Evolutionary conservation across 2,329 filamentous ascomycete species (phyloP), one percentile per base, ranked within the genome.

Genomic region (Aureobasidium lini): DNA sequence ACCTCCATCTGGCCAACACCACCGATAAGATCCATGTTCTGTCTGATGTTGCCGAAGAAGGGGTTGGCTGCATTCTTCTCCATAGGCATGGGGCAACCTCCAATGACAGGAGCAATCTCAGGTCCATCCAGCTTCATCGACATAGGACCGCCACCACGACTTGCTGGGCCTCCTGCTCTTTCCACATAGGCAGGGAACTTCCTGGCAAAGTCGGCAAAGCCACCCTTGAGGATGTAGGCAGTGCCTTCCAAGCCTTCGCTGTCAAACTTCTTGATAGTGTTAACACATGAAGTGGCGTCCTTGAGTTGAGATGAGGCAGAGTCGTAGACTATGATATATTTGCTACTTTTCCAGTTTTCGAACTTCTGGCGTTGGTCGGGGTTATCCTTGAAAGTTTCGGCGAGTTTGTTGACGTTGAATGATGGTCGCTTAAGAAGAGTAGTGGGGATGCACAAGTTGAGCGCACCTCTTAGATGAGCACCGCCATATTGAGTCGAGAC

Each of bases 381-480:
- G 18, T 56, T 46, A 13, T 81, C 82, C 62, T 89, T 87, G 69
- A 99, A 95, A 0, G 90, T 96, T 62, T 92, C 88, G 64, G 89
- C 84, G 34, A 99, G 78, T 70, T 95, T 96, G 63, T 91, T 81
- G 11, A 95, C 82, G 66, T 93, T 93, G 73, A 95, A 97, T 0
- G 91, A 95, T 0, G 90, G 86, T 52, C 94, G 82, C 73, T 97
- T 97, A 16, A 99, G 76, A 13, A 99, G 77, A 0, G 93, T 97
- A 0, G 94, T 97, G 0, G 94, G 94, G 62, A 97, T 95, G 69
- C 94, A 97, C 5, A 99, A 78, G 69, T 95, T 97, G 34, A 99
- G 75, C 0, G 93, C 90, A n/a, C 87, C 86, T 52, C 80, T 76
- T 58, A 97, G 88, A 32, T 89, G 84, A 23, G 88, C 86, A 47